A percentile compares a stretch with the other conserved stretches of the same genome.
Conservation (phyloP, 805 yeast genomes). For the Metahyphopichia silvanorum region DNA sequence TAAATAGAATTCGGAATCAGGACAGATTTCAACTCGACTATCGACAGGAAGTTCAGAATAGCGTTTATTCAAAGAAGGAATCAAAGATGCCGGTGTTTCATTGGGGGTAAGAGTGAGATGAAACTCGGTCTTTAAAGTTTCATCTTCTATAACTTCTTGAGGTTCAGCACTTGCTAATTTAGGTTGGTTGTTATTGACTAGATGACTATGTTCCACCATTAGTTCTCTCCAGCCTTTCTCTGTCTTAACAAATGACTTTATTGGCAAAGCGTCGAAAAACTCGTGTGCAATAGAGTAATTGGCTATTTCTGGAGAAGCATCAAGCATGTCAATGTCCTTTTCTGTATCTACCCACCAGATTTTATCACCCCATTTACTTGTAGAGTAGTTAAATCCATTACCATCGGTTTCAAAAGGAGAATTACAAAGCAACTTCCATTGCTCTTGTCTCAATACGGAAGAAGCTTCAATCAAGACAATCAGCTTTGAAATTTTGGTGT, state of each 20-base stretch:
- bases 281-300: conserved; percentile 80
- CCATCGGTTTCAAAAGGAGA: conserved; percentile 14
- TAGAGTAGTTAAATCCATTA: conserved; percentile 34
- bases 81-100: conserved; percentile 59
- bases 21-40: conserved; percentile 67
- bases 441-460: conserved; percentile 56
- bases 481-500: conserved; percentile 28
- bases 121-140: conserved; percentile 37
- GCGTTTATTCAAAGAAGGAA: conserved; percentile 51
- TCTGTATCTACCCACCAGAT: conserved; percentile 63
- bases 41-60: conserved; percentile 52
- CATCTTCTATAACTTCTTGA: conserved; percentile 8
- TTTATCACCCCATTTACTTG: conserved; percentile 48
- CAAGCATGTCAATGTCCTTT: conserved; percentile 32
- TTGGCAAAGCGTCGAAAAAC: conserved; percentile 83
- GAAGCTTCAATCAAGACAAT: conserved; percentile 71
- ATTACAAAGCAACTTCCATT: conserved; percentile 48
- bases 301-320: conserved; percentile 10
- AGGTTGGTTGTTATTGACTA: conserved; percentile 32
- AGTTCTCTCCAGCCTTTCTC: conserved; percentile 77
- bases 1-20: conserved; percentile 64
- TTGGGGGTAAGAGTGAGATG: conserved; percentile 55
- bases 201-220: conserved; percentile 54
- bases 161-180: conserved; percentile 18
- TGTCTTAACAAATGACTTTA: conserved; percentile 62